phyloP scores from a whole-genome alignment of 2,329 filamentous ascomycete species.

The Arachnomyces sp. region DNA sequence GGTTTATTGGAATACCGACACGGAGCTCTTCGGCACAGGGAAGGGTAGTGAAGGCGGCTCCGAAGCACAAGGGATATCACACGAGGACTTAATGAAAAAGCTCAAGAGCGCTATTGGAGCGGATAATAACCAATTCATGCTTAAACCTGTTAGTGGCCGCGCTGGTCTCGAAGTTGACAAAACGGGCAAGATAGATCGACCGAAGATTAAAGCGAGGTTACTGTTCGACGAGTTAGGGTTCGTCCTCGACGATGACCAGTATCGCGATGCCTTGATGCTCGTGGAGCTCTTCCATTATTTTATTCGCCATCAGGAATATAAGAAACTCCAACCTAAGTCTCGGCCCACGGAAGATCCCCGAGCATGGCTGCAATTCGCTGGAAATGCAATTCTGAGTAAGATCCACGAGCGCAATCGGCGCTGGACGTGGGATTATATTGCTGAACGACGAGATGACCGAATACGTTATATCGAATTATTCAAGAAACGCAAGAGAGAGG shows the following conservation, averaged over 20 bases:
- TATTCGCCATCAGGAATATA: slow-evolving; percentile 94
- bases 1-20: slow-evolving; percentile 97
- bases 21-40: slow-evolving; percentile 70
- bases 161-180: slow-evolving; percentile 95
- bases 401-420: slow-evolving; percentile 89
- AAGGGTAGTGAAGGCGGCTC: slow-evolving; percentile 59
- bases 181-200: slow-evolving; percentile 67
- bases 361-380: slow-evolving; percentile 89
- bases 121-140: slow-evolving; percentile 81
- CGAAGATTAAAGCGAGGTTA: slow-evolving; percentile 83
- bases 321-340: slow-evolving; percentile 78
- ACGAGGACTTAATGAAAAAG: slow-evolving; percentile 67
- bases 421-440: slow-evolving; percentile 96
- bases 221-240: slow-evolving; percentile 97
- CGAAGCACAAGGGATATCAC: slow-evolving; percentile 55
- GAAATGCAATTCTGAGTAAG: slow-evolving; percentile 78
- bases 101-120: slow-evolving; percentile 76
- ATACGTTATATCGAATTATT: slow-evolving; percentile 85
- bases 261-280: slow-evolving; percentile 95
- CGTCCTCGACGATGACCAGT: slow-evolving; percentile 95
- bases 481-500: slow-evolving; percentile 81
- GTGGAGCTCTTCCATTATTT: slow-evolving; percentile 98
- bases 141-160: slow-evolving; percentile 91
- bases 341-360: slow-evolving; percentile 80
- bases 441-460: slow-evolving; percentile 83